Evolutionary conservation across 176 grass and related monocot species (phyloP), one percentile per base, ranked within the genome.

Genomic region (Oryza punctata): DNA sequence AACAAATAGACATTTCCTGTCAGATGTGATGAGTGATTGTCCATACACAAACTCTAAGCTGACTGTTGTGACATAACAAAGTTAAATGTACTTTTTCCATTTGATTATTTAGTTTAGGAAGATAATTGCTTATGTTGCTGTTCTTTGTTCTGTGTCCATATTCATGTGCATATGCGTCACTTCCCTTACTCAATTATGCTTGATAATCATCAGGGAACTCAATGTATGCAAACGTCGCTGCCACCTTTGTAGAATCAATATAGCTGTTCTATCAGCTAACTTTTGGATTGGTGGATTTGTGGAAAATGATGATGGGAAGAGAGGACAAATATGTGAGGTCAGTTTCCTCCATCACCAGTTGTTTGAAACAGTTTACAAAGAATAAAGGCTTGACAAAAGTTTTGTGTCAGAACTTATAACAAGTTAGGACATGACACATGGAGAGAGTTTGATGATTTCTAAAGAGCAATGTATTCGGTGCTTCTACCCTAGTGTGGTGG

Each of bases 251-350:
- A 72, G 52, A 65, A 57, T 57, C 40, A 44, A 70, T 82, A 25
- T 72, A 57, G 32, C 29, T 16, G 24, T 57, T 28, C 50, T 57
- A 44, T 65, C 43, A 57, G 54, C 41, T 77, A 82, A 32, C 45
- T 72, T 24, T 65, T 65, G 1, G 40, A 19, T 2, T 81, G 7
- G 25, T 45, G 32, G 44, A 46, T 1, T 81, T 9, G 13, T 35
- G 32, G 44, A 46, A 91, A 64, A 82, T 43, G 76, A 76, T 76
- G 74, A 71, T 84, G 63, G 76, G 35, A 70, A 72, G 18, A 80
- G 85, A 80, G 15, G 81, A 91, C 49, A 91, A 30, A 87, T 91
- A 80, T 80, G 85, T 87, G 66, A 87, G 89, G 85, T 91, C 30
- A 71, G 77, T 78, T 84, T 33, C 80, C 67, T 66, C 8, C 9